Conservation (phyloP, 257 asterid species). For the Solanum neorickii region DNA sequence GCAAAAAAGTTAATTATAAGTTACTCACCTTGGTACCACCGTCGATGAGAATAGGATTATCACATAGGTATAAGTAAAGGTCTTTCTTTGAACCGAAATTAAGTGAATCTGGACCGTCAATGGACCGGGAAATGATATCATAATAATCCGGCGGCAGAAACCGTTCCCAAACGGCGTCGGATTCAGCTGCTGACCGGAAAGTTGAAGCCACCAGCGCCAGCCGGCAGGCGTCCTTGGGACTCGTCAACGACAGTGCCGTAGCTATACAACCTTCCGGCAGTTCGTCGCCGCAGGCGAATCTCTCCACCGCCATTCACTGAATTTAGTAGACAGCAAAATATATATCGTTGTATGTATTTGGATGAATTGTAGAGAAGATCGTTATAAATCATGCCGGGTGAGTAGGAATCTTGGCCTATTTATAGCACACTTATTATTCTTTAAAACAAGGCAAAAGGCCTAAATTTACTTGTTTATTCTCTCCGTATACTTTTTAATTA, state of each 20-base stretch:
- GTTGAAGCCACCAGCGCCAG: constrained; percentile 41
- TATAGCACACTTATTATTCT: background rate
- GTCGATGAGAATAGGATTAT: constrained; percentile 54
- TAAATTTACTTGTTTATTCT: no score
- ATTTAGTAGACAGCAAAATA: background rate
- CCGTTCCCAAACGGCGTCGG: constrained; percentile 73
- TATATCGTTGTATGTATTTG: background rate
- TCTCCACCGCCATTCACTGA: constrained; percentile 27
- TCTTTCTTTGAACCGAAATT: constrained; percentile 38
- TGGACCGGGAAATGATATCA: constrained; percentile 37
- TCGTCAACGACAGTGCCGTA: constrained; percentile 52
- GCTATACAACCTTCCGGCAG: constrained; percentile 80
- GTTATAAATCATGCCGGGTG: background rate
- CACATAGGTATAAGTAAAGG: constrained; percentile 50
- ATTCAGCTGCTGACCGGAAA: constrained; percentile 60
- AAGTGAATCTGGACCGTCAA: constrained; percentile 17
- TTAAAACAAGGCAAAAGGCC: background rate
- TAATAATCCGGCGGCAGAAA: constrained; percentile 64
- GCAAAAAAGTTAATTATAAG: background rate
- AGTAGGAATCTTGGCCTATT: background rate
- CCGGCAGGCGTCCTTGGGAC: constrained; percentile 69
- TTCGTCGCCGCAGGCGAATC: constrained; percentile 7
- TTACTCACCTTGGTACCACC: constrained; percentile 46
- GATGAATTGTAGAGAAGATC: background rate
- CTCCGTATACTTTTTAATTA: no score